These are phyloP conservation scores for Setomelanomma holmii DNA, from an alignment of 2,329 filamentous ascomycete species.

Conservation along the genomic window DNA sequence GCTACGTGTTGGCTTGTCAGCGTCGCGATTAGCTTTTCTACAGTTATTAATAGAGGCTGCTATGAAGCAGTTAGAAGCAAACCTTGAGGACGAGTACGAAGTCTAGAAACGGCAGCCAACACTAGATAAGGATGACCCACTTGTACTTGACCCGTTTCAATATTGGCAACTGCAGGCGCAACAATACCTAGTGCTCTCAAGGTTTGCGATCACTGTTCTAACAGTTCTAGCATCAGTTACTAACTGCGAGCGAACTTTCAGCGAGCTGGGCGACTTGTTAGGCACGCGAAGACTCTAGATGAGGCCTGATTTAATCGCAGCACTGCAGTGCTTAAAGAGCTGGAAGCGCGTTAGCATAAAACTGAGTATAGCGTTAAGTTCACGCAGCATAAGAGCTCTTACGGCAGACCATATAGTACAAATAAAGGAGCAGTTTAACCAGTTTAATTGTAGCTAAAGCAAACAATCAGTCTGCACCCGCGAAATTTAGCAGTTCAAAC, in stretches of 20 bases:
- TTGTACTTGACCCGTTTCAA: not conserved
- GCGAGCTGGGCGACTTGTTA: slow-evolving; percentile 3
- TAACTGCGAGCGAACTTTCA: slow-evolving; percentile 6
- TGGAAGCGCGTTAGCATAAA: not conserved
- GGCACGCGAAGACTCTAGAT: not conserved
- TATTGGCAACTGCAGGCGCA: not conserved
- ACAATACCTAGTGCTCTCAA: not conserved
- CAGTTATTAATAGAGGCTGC: not conserved
- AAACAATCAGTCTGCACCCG: no score
- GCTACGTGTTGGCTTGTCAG: not conserved
- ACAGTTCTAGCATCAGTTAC: not conserved
- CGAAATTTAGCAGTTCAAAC: not conserved
- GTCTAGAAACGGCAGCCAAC: not conserved
- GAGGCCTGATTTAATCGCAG: not conserved
- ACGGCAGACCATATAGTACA: not conserved
- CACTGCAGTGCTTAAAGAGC: slow-evolving; percentile 2
- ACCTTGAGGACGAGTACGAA: not conserved
- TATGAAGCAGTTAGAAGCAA: not conserved
- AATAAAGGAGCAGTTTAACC: not conserved
- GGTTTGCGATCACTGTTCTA: not conserved
- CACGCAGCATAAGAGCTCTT: not conserved
- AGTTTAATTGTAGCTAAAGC: not conserved
- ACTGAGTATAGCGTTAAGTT: not conserved
- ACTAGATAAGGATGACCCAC: not conserved
- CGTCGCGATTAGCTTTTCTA: not conserved